These are phyloP conservation scores for Hygrophorus pudorinus DNA, from an alignment of 768 basidiomycete species.

Conservation along the genomic window DNA sequence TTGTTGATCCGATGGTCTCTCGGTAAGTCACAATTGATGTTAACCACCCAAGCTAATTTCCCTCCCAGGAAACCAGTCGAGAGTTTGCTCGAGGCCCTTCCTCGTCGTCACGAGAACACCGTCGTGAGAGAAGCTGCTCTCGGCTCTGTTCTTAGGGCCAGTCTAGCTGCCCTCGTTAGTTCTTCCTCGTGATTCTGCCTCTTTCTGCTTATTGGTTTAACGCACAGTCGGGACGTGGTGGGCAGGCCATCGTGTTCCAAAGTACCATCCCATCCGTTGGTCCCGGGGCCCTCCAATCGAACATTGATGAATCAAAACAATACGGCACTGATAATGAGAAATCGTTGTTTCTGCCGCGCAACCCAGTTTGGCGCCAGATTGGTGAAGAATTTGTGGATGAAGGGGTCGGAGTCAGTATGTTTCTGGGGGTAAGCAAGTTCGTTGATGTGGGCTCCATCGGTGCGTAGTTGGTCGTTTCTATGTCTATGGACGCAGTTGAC, in stretches of 20 bases:
- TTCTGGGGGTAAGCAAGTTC: slow-evolving; percentile 69
- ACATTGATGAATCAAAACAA: slow-evolving; percentile 41
- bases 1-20: slow-evolving; percentile 65
- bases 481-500: neutral
- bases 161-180: slow-evolving; percentile 63
- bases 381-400: slow-evolving; percentile 84
- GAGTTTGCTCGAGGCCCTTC: slow-evolving; percentile 53
- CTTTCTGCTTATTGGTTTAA: slow-evolving; percentile 3
- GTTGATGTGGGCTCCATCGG: slow-evolving; percentile 87
- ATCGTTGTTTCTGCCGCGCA: slow-evolving; percentile 69
- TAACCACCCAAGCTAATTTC: neutral
- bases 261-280: slow-evolving; percentile 63
- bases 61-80: slow-evolving; percentile 49
- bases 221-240: slow-evolving; percentile 54
- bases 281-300: slow-evolving; percentile 47
- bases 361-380: slow-evolving; percentile 67
- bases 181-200: neutral
- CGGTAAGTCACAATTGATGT: slow-evolving; percentile 34
- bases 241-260: slow-evolving; percentile 68
- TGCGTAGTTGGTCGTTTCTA: slow-evolving; percentile 18
- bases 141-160: slow-evolving; percentile 66
- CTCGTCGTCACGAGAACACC: slow-evolving; percentile 46
- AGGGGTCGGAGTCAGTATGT: slow-evolving; percentile 85
- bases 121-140: slow-evolving; percentile 50
- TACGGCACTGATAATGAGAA: slow-evolving; percentile 86